Evolutionary conservation across 345 rosid species (phyloP).

Genomic region (Ailanthus altissimus): DNA sequence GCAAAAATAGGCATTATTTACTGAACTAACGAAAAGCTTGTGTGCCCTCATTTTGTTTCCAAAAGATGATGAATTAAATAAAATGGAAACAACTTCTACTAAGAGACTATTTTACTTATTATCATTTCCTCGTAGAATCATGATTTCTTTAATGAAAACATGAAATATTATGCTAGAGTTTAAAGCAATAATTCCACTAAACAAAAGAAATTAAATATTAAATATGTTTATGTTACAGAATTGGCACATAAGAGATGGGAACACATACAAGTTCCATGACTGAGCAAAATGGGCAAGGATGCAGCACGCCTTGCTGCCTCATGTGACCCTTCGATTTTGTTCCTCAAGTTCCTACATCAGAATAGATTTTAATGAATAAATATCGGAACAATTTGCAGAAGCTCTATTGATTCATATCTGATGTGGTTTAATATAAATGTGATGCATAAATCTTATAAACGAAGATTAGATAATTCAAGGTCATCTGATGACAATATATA

Average conservation of each 20-base stretch:
- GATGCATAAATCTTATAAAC: conserved; percentile 5
- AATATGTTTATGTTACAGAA: background rate
- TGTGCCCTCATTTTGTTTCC: background rate
- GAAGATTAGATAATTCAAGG: background rate
- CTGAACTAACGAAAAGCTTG: background rate
- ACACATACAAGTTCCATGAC: conserved; percentile 67
- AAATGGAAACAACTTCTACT: background rate
- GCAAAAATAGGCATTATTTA: conserved; percentile 4
- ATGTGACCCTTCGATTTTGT: conserved; percentile 60
- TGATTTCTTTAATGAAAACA: background rate
- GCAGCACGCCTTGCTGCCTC: conserved; percentile 71
- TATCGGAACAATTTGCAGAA: conserved; percentile 2
- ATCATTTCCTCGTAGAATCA: background rate
- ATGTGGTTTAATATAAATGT: background rate
- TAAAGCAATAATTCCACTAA: background rate
- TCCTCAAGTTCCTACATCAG: conserved; percentile 48
- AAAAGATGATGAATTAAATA: background rate
- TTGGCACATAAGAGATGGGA: background rate
- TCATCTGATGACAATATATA: background rate
- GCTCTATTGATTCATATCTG: background rate
- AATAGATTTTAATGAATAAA: conserved; percentile 8
- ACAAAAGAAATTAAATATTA: background rate
- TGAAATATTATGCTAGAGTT: background rate
- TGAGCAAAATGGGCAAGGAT: conserved; percentile 59
- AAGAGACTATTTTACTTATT: background rate